Percentiles rank a stretch among this genome's conserved stretches.
Evolutionary conservation across 1,284 basidiomycete genomes (phyloP).

Genomic region (Polyporus tsugae): DNA sequence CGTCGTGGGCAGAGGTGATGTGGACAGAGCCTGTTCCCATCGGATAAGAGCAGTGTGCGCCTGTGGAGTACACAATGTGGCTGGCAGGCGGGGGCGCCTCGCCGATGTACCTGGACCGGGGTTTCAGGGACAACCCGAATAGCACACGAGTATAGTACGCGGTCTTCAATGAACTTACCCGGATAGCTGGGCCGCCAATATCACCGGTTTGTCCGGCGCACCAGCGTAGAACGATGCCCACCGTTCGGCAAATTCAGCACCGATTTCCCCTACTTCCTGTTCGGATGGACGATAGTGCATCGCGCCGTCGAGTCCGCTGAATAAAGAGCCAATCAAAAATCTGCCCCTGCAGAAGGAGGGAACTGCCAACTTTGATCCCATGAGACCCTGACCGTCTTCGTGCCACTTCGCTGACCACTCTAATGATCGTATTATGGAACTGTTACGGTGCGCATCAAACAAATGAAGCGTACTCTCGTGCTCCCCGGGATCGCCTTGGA

Average conservation of each 20-base stretch:
- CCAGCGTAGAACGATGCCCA: constrained; percentile 52
- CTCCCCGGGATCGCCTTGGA: constrained; percentile 44
- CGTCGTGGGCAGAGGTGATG: constrained; percentile 48
- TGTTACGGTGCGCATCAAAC: background rate
- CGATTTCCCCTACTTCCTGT: constrained; percentile 52
- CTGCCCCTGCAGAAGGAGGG: too few relatives aligned
- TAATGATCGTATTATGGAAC: constrained; percentile 27
- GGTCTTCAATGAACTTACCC: background rate
- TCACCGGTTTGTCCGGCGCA: constrained; percentile 54
- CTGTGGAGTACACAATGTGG: constrained; percentile 10
- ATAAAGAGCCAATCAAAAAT: background rate
- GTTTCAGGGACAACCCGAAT: too few relatives aligned
- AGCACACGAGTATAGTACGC: too few relatives aligned
- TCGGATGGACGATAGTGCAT: constrained; percentile 54
- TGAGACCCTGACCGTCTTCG: constrained; percentile 51
- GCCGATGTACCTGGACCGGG: constrained; percentile 10
- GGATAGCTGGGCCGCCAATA: constrained; percentile 39
- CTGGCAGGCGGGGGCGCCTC: background rate
- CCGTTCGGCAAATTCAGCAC: constrained; percentile 47
- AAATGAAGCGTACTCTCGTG: constrained; percentile 39
- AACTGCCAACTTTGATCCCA: constrained; percentile 53
- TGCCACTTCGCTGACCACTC: constrained; percentile 51
- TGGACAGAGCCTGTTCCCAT: constrained; percentile 52
- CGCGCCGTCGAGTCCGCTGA: constrained; percentile 52
- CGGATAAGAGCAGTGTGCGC: constrained; percentile 43